Evolutionary conservation across 805 yeast genomes (phyloP), one percentile per base, ranked within the genome.

Genomic region (Candida ulmi): DNA sequence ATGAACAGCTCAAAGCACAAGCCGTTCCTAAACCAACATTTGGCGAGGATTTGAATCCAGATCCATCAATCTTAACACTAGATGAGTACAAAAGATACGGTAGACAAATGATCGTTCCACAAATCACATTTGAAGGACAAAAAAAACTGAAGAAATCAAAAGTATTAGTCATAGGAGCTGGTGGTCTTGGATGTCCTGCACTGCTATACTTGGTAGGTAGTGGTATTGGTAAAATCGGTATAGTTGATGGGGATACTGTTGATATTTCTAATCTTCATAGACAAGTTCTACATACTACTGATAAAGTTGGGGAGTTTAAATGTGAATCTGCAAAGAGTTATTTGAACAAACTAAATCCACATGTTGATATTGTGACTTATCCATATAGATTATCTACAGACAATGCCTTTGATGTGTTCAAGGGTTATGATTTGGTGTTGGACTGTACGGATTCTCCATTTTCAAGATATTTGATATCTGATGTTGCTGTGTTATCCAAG

Each of bases 361-460:
- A 73, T 47, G 86, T 90, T 6, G 49, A 57, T 0, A 71, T 83
- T 1, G 48, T 45, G 1, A 69, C 84, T 0, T 75, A 77, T 52
- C 73, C 79, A 1, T 66, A 60, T 11, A 65, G 81, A 33, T 60
- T 86, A 18, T 52, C 68, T 2, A 63, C 73, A 29, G 53, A 49
- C 0, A 88, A 88, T 58, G 83, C 87, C 0, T 77, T 83, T 49
- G 71, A 61, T 0, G 73, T 88, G 1, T 68, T 88, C 36, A 50
- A 58, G n/a, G 49, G 63, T 4, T 88, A 84, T 60, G 96, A 91
- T 54, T 44, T 83, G 25, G 77, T 93, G 4, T 64, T 93, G 17
- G 99, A 93, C 60, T 95, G 99, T 55, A 91, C 99, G 0, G 99
- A 93, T 61, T 79, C 91, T 2, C 98, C 98, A 11, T 74, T 78